A percentile compares a stretch with the other conserved stretches of the same genome.
Evolutionary conservation across 257 asterid species (phyloP).

Genomic region (Jaltomata sinuosa): DNA sequence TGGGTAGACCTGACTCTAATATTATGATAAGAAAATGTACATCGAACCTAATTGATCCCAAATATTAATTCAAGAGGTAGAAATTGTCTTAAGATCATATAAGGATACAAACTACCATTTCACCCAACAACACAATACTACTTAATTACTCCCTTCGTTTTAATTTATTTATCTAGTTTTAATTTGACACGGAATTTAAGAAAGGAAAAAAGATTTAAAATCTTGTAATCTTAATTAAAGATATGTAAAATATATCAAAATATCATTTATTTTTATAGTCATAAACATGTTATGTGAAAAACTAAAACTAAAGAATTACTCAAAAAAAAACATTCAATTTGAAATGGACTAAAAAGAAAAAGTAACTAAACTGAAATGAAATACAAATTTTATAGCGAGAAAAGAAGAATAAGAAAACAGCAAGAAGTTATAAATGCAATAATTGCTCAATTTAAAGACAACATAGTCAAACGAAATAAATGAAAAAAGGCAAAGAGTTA

Average conservation of each 20-base stretch:
- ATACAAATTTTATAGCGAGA: not conserved
- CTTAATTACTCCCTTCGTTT: not conserved
- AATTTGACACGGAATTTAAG: not conserved
- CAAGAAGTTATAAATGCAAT: not conserved
- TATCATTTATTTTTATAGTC: not conserved
- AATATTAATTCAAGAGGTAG: not conserved
- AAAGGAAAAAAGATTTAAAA: not conserved
- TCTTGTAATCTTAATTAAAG: not conserved
- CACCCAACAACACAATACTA: accelerated
- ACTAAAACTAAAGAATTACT: not conserved
- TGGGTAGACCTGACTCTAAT: too few relatives aligned
- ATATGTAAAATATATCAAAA: not conserved
- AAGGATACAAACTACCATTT: not conserved
- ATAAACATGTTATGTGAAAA: not conserved
- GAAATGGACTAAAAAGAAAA: not conserved
- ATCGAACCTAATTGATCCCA: not conserved
- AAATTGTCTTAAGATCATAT: not conserved
- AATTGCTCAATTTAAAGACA: not conserved
- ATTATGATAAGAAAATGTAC: not conserved
- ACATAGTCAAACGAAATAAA: not conserved
- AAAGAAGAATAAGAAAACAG: not conserved
- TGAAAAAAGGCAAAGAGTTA: not conserved
- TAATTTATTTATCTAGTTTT: not conserved
- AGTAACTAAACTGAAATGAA: not conserved
- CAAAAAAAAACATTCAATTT: not conserved